Percentiles rank a stretch among this genome's conserved stretches.
Evolutionary conservation across 306 rosid genomes (phyloP).

Genomic region (Oxytropis ochrocephala): DNA sequence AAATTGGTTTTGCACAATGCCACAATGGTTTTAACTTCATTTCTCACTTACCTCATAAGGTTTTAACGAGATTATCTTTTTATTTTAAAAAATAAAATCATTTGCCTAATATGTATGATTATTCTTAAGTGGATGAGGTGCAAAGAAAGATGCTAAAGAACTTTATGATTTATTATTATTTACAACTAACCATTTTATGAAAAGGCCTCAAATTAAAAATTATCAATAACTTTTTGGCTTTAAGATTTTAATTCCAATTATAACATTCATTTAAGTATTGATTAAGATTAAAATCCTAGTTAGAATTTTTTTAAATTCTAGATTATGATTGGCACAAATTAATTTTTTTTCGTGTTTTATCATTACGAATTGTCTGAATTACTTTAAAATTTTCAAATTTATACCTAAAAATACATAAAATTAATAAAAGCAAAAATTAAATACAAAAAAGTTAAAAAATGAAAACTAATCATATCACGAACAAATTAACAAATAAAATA

Average conservation of each 20-base stretch:
- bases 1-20: too few species aligned
- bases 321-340: not conserved
- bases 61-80: too few species aligned
- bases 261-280: not conserved
- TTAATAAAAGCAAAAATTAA: not conserved
- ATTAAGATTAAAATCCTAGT: not conserved
- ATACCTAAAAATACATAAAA: not conserved
- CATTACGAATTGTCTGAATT: not conserved
- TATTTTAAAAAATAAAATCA: too few species aligned
- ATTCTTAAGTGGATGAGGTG: not conserved
- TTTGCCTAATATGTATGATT: not conserved
- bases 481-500: not conserved
- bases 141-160: not conserved
- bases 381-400: not conserved
- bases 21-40: too few species aligned
- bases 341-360: too few species aligned
- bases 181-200: not conserved
- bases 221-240: not conserved
- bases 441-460: not conserved
- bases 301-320: not conserved
- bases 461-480: not conserved
- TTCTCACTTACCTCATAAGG: too few species aligned
- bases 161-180: not conserved
- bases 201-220: too few species aligned
- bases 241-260: not conserved